A percentile compares a stretch with the other conserved stretches of the same genome.
Evolutionary conservation across 495 filamentous ascomycete genomes (phyloP).

Genomic region (Xylaria longipes): DNA sequence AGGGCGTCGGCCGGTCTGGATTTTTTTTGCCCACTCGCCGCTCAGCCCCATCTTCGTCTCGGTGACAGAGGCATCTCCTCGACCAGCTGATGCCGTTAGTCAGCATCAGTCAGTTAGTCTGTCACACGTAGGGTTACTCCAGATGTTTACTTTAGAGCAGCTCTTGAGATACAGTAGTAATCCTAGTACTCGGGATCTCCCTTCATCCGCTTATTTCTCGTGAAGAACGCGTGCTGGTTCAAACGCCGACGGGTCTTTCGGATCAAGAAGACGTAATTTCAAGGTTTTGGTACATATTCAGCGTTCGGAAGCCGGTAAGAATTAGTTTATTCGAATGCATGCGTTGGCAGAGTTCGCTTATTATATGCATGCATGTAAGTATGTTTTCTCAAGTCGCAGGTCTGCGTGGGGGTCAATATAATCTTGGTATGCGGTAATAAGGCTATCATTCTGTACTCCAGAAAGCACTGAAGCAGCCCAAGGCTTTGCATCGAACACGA

Average conservation of each 20-base stretch:
- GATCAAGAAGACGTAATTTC: background rate
- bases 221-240: background rate
- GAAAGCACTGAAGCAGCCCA: background rate
- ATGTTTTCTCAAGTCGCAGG: constrained; percentile 26
- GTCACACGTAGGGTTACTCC: background rate
- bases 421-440: background rate
- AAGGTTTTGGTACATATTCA: background rate
- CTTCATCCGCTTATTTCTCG: background rate
- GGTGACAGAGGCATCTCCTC: background rate
- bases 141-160: background rate
- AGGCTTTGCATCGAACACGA: background rate
- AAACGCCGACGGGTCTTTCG: background rate
- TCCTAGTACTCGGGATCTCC: background rate
- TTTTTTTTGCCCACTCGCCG: background rate
- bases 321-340: background rate
- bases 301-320: background rate
- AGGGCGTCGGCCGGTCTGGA: constrained; percentile 24
- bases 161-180: background rate
- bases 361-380: constrained; percentile 17
- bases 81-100: background rate
- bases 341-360: constrained; percentile 7
- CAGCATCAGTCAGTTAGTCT: background rate
- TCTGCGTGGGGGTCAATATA: constrained; percentile 18
- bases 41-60: constrained; percentile 15
- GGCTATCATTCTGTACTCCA: background rate